Evolutionary conservation across 2,329 filamentous ascomycete genomes (phyloP).

Genomic region (Cordyceps militaris): DNA sequence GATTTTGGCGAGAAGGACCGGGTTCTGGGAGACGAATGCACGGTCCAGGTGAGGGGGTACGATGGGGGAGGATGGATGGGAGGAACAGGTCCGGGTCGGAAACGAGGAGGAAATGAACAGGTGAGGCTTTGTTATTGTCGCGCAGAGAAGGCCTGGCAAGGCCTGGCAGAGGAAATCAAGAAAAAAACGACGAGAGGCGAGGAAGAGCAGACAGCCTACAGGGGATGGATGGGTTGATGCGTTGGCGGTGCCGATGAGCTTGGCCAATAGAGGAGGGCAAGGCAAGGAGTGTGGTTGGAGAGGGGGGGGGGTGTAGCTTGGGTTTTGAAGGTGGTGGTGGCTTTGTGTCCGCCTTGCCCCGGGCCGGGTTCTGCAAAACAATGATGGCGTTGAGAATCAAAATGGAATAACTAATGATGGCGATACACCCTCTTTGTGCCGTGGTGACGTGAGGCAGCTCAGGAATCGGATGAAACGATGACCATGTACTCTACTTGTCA

Average conservation of each 20-base stretch:
- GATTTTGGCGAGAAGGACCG: neutral
- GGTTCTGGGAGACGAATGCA: neutral
- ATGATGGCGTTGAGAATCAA: neutral
- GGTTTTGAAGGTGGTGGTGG: neutral
- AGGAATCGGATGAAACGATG: neutral
- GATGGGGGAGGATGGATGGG: neutral
- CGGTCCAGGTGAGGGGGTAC: neutral
- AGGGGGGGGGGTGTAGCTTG: neutral
- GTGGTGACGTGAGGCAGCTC: neutral
- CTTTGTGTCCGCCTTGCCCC: too few relatives aligned
- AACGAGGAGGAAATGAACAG: too few relatives aligned
- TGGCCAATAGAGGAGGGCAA: slow-evolving; percentile 28
- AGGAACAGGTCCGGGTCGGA: slow-evolving; percentile 6
- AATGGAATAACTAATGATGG: neutral
- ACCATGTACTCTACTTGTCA: too few relatives aligned
- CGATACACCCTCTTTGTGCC: neutral
- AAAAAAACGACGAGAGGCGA: neutral
- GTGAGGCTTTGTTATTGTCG: slow-evolving; percentile 27
- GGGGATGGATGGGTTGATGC: slow-evolving; percentile 26
- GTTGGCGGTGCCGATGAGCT: slow-evolving; percentile 32
- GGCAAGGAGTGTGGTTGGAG: slow-evolving; percentile 17
- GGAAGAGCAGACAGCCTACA: neutral
- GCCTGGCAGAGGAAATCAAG: neutral
- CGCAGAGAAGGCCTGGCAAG: slow-evolving; percentile 15
- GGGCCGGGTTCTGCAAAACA: neutral